Base-by-base conservation (phyloP, 495 filamentous ascomycete species). In the Amniculicola lignicola region DNA sequence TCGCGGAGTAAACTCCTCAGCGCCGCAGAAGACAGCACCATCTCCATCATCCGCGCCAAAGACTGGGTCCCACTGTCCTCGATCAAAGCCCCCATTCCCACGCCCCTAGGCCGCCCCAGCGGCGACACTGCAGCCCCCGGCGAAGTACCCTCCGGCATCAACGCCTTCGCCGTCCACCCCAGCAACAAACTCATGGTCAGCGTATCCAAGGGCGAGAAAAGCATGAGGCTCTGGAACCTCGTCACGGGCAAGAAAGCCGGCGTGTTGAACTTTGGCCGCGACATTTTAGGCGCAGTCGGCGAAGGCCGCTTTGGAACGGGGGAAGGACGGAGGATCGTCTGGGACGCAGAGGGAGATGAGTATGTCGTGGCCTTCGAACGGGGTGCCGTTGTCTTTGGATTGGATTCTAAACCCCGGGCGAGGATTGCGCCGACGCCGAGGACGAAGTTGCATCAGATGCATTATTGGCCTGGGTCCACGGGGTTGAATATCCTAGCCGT, bases 201-300 rank as follows among this genome's bases (percentile, higher is more conserved):
- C 63, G 90, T 97, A 3, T 83, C 87, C 23, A 87, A 83, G 55
- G 90, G 90, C 35, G 94, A 97, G 75, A 79, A 82, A 47, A 90
- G 82, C 62, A 90, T 99, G 87, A 75, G 93, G 58, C 73, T 97
- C 56, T 99, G 93, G 93, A 97, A 99, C 64, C 66, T 99, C 43
- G 89, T 96, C 63, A 97, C 93, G 23, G 94, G 91, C 2, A 94
- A 90, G 76, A 96, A 95, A 70, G 89, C 89, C 15, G 88, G 90
- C 15, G 91, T 95, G 39, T 70, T 97, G 62, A 92, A 86, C 64
- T 96, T 97, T 62, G 79, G 75, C 57, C 75, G 77, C 52, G 79
- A 83, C 1, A 74, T 87, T 54, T 70, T 95, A 50, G 72, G 76
- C 39, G 79, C 84, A 56, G 78, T 86, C 29, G 88, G 86, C 14